Percentiles rank a stretch among this genome's conserved stretches.
These are phyloP conservation scores for Vitis rupestris DNA, from an alignment of 164 flowering plant species.

Conservation along the genomic window DNA sequence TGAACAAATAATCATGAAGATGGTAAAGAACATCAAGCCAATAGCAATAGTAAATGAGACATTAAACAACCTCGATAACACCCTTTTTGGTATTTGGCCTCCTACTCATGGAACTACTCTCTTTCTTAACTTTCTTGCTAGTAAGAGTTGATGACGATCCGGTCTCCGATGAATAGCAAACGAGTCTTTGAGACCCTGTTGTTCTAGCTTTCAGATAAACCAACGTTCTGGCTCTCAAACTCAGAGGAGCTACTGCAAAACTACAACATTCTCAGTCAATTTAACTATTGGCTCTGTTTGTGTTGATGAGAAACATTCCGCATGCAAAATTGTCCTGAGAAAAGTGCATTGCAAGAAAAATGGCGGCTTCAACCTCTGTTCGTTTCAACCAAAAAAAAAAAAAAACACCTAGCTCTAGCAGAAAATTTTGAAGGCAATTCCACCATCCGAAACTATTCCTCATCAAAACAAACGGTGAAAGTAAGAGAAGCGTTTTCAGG, in stretches of 20 bases:
- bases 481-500: no score
- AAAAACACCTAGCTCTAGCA: no score
- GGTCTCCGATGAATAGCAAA: constrained; percentile 12
- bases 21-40: neutral
- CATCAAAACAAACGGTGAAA: no score
- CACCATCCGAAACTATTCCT: no score
- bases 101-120: neutral
- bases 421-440: no score
- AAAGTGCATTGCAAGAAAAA: no score
- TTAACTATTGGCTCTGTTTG: neutral
- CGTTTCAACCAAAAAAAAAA: no score
- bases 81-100: constrained; percentile 6
- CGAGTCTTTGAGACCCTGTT: constrained; percentile 16
- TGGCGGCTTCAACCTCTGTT: no score
- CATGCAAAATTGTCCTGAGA: no score
- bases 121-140: constrained; percentile 12
- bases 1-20: constrained; percentile 1
- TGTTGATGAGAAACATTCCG: no score
- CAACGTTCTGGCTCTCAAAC: constrained; percentile 8
- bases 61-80: constrained; percentile 26
- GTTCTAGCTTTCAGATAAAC: constrained; percentile 14
- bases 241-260: constrained; percentile 33
- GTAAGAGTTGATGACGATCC: neutral
- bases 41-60: neutral
- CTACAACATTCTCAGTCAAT: constrained; percentile 22